Base-by-base conservation (phyloP, 495 filamentous ascomycete species). In the Aspergillus conjunctus region DNA sequence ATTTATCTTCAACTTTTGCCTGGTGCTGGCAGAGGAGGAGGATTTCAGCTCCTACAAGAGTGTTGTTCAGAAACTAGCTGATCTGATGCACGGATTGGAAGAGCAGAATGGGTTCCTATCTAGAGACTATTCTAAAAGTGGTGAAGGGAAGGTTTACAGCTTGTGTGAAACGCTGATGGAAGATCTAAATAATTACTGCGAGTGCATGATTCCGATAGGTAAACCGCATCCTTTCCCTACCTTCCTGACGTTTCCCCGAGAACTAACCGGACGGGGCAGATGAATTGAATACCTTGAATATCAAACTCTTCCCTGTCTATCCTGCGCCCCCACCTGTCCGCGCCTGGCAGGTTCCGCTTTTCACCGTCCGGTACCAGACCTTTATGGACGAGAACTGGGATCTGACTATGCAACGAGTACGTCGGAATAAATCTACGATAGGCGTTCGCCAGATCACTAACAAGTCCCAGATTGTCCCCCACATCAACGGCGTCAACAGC, bases 151-250 rank as follows among this genome's bases (percentile, higher is more conserved):
- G 82, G 78, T 98, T 66, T 86, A 91, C 70, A 88, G 86, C 41
- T 74, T 98, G 32, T 87, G 96, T 63, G 92, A 97, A 76, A 92
- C 92, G 62, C 81, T 98, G 56, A 88, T 96, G 77, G 91, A 96
- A 76, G 93, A 98, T 66, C 73, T 98, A 56, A 98, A 98, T 69
- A 96, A 95, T 68, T 98, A 98, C 65, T 91, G 88, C 66, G 94
- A 98, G 77, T 96, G 91, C 83, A 93, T 97, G 93, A 94, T 96
- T 65, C 91, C 93, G 2, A 91, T 96, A 66, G 88, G 88, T 91
- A 74, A 44, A 20, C 37, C 34, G 57, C 57, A 26, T 20, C 26
- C 26, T 11, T 15, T 43, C 46, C 22, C 18, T 21, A 20, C 30
- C 20, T n/a, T 8, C n/a, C 17, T 11, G n/a, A 5, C 17, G 20